These are phyloP conservation scores for Clavariopsis aquatica DNA, from an alignment of 495 filamentous ascomycete species.

Conservation along the genomic window DNA sequence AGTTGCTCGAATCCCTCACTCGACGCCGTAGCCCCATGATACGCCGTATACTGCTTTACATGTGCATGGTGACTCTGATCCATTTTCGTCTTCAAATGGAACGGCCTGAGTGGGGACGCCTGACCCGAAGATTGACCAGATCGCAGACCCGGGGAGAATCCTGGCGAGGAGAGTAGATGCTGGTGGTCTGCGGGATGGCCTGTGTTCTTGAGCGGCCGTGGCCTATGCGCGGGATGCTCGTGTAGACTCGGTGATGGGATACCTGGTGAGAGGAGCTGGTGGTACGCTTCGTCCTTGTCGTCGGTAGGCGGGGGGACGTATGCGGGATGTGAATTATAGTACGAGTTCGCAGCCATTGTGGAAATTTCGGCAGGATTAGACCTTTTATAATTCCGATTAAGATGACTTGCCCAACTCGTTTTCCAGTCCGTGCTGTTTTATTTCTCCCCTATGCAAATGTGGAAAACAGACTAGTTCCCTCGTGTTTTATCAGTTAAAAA, in stretches of 20 bases:
- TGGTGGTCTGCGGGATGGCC: neutral
- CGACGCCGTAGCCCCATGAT: neutral
- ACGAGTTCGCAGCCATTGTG: constrained; percentile 24
- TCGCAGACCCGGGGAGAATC: neutral
- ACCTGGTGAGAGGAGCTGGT: neutral
- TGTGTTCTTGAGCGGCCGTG: neutral
- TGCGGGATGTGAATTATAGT: constrained; percentile 9
- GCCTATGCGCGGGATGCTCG: neutral
- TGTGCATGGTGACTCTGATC: neutral
- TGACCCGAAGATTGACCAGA: constrained; percentile 3
- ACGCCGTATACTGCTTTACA: neutral
- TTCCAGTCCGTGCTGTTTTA: too few relatives aligned
- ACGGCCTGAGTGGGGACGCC: constrained; percentile 14
- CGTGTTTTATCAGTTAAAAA: neutral
- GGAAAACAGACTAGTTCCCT: neutral
- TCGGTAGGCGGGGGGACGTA: neutral
- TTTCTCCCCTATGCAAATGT: neutral
- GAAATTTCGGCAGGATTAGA: neutral
- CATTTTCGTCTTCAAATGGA: constrained; percentile 1
- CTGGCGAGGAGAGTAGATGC: constrained; percentile 5
- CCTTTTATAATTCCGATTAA: neutral
- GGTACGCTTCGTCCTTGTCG: neutral
- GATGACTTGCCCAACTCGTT: too few relatives aligned
- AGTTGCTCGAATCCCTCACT: constrained; percentile 14
- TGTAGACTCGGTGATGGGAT: neutral